These are phyloP conservation scores for Capsella bursapastoris DNA, from an alignment of 345 rosid genomes.

Conservation along the genomic window DNA sequence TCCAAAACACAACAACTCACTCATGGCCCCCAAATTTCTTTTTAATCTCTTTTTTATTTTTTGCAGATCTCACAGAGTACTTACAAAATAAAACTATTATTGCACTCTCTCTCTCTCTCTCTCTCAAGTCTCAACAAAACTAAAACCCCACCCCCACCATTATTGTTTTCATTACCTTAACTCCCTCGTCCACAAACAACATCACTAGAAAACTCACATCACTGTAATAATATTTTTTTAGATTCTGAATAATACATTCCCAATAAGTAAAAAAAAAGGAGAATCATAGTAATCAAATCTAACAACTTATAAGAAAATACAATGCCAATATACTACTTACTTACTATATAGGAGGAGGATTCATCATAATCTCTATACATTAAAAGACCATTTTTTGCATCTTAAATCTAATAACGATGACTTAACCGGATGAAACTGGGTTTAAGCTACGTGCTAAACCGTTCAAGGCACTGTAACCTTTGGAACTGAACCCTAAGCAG, in stretches of 20 bases:
- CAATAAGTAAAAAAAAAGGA: conserved; percentile 12
- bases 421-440: conserved; percentile 84
- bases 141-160: conserved; percentile 39
- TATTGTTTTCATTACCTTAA: conserved; percentile 29
- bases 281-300: conserved; percentile 28
- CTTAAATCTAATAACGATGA: conserved; percentile 13
- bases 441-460: conserved; percentile 87
- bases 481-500: conserved; percentile 93
- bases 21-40: conserved; percentile 26
- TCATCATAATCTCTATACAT: conserved; percentile 30
- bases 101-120: background rate
- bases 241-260: conserved; percentile 33
- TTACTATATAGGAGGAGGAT: conserved; percentile 2
- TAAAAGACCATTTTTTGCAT: conserved; percentile 10
- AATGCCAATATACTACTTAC: conserved; percentile 4
- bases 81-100: conserved; percentile 19
- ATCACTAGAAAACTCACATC: conserved; percentile 1
- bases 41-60: background rate
- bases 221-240: background rate
- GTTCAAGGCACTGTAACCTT: conserved; percentile 91
- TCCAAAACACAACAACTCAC: conserved; percentile 41
- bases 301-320: conserved; percentile 2
- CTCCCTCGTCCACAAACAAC: conserved; percentile 6
- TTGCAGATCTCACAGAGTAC: conserved; percentile 30
- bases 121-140: conserved; percentile 11